Percentiles rank a stretch among this genome's conserved stretches.
phyloP scores from a whole-genome alignment of 2,329 filamentous ascomycete species.

The Chalaropsis thielavioides region DNA sequence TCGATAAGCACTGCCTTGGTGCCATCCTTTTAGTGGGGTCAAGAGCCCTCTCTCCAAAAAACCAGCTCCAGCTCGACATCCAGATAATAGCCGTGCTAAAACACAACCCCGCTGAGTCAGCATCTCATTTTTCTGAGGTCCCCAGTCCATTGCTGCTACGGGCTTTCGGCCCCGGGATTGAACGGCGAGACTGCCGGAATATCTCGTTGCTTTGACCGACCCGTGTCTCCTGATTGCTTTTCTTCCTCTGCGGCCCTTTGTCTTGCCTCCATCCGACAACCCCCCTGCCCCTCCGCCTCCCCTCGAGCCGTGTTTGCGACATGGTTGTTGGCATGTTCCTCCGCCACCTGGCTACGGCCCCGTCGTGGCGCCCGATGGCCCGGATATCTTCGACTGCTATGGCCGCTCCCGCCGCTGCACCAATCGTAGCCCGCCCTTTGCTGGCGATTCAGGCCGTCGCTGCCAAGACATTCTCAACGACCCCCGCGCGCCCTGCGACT shows the following conservation, averaged over 20 bases:
- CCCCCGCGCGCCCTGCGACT: conserved; percentile 44
- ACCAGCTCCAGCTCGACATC: not conserved
- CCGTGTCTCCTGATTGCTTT: not conserved
- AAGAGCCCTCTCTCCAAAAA: not conserved
- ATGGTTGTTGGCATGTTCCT: conserved; percentile 15
- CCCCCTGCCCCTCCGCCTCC: too few relatives aligned
- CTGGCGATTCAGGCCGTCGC: not conserved
- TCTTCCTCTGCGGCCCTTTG: not conserved
- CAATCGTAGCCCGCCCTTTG: not conserved
- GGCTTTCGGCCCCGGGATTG: not conserved
- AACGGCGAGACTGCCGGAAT: not conserved
- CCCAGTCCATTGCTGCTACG: not conserved
- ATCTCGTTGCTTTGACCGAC: not conserved
- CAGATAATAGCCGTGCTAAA: not conserved
- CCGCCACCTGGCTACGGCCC: conserved; percentile 12
- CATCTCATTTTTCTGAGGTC: not conserved
- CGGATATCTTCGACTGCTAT: conserved; percentile 23
- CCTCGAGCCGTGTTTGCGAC: not conserved
- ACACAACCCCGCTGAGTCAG: not conserved
- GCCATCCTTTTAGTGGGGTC: not conserved
- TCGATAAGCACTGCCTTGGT: not conserved
- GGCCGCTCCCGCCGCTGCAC: not conserved
- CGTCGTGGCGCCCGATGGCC: conserved; percentile 16
- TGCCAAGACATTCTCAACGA: conserved; percentile 37
- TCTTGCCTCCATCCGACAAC: not conserved